Percentiles rank a stretch among this genome's conserved stretches.
Conservation (phyloP, 2,329 filamentous ascomycete species). For the Nigrograna mackinnonii region DNA sequence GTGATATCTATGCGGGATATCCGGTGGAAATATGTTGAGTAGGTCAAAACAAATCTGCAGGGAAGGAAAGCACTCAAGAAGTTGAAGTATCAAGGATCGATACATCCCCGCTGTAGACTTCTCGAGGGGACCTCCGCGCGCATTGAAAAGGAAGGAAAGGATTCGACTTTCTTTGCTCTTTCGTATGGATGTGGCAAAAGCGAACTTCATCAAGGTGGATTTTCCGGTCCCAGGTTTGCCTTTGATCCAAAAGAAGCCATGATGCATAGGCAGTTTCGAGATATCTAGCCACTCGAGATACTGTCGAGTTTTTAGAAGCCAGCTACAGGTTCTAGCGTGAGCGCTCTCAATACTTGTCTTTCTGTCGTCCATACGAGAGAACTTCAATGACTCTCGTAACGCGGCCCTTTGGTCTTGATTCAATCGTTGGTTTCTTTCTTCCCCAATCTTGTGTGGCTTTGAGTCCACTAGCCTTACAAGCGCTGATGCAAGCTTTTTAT, state of each 20-base stretch:
- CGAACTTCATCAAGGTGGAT: conserved; percentile 47
- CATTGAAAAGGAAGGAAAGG: conserved; percentile 30
- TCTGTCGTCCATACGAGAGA: no score
- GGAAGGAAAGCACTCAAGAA: conserved; percentile 17
- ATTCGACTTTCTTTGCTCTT: conserved; percentile 7
- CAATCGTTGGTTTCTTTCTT: no score
- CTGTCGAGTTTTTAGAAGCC: conserved; percentile 32
- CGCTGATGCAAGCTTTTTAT: no score
- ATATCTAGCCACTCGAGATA: conserved; percentile 45
- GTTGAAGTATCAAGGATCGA: conserved; percentile 25
- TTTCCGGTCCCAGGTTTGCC: conserved; percentile 44
- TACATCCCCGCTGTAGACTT: conserved; percentile 25
- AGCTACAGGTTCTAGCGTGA: no score
- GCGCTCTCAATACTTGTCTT: no score
- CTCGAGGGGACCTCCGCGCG: conserved; percentile 21
- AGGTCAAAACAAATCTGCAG: no score
- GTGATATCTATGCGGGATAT: no score
- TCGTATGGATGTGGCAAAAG: conserved; percentile 6
- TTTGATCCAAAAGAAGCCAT: conserved; percentile 53
- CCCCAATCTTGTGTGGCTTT: no score
- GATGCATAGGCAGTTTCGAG: conserved; percentile 24
- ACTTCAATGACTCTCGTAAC: no score
- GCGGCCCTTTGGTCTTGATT: no score
- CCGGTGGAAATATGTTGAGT: conserved; percentile 8
- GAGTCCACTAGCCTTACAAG: no score